Conservation (phyloP, 495 filamentous ascomycete species). For the Lophiostoma macrostomum region DNA sequence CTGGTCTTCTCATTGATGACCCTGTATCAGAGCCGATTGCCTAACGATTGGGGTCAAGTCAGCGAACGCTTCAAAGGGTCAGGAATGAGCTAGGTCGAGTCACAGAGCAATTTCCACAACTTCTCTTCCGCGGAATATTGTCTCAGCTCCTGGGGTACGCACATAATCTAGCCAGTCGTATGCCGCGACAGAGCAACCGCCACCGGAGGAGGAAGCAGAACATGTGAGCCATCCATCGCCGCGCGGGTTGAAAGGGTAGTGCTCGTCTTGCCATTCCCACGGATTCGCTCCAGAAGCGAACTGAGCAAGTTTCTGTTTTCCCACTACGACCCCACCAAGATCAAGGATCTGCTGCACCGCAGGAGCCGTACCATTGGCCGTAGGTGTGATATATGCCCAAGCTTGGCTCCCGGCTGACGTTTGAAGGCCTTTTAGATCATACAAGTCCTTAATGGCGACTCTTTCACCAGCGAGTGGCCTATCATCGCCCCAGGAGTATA, state of each 20-base stretch:
- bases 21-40: slow-evolving; percentile 36
- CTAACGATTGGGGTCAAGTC: too few species aligned
- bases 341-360: slow-evolving; percentile 31
- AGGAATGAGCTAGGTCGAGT: too few species aligned
- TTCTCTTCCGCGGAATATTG: too few species aligned
- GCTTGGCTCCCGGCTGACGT: slow-evolving; percentile 32
- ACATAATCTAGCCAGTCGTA: slow-evolving; percentile 36
- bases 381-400: slow-evolving; percentile 24
- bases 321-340: slow-evolving; percentile 32
- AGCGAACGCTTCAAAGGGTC: too few species aligned
- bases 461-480: slow-evolving; percentile 33
- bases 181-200: slow-evolving; percentile 29
- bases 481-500: slow-evolving; percentile 30
- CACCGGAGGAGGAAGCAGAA: slow-evolving; percentile 31
- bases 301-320: slow-evolving; percentile 36
- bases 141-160: too few species aligned
- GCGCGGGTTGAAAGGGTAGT: slow-evolving; percentile 33
- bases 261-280: slow-evolving; percentile 31
- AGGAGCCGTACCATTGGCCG: slow-evolving; percentile 26
- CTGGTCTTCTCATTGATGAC: slow-evolving; percentile 34
- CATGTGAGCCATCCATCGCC: slow-evolving; percentile 33
- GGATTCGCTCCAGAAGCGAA: slow-evolving; percentile 36
- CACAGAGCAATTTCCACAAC: too few species aligned
- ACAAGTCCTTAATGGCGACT: slow-evolving; percentile 36
- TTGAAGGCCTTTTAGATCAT: slow-evolving; percentile 33